Conservation (phyloP, 306 rosid species). For the Cucumis cinereus region DNA sequence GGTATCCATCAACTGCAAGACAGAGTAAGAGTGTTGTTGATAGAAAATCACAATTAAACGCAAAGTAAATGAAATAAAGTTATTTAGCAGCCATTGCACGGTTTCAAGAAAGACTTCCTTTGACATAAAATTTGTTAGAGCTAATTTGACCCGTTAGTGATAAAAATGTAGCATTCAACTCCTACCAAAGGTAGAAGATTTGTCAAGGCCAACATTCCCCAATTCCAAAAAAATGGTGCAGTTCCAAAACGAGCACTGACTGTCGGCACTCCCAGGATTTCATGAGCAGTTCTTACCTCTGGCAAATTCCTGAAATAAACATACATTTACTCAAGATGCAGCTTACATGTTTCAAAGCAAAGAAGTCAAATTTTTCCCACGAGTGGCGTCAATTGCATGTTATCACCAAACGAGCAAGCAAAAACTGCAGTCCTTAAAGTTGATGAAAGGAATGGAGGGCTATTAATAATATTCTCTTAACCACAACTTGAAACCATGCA, state of each 20-base stretch:
- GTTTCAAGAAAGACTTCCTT: background rate
- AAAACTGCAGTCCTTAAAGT: background rate
- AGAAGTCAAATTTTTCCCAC: background rate
- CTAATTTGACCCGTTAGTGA: background rate
- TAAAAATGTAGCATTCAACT: background rate
- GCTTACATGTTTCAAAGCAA: background rate
- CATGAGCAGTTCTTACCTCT: constrained; percentile 80
- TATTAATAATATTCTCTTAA: background rate
- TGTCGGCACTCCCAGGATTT: constrained; percentile 73
- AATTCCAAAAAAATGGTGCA: constrained; percentile 90
- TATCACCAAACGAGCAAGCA: background rate
- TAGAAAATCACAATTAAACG: background rate
- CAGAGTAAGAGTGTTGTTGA: background rate
- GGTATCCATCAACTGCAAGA: background rate
- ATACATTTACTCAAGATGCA: background rate
- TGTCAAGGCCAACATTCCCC: constrained; percentile 89
- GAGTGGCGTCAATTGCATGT: background rate
- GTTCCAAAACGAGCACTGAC: constrained; percentile 98
- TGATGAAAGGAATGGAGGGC: background rate
- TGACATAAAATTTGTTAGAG: background rate
- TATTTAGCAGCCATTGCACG: background rate
- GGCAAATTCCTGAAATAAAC: constrained; percentile 66
- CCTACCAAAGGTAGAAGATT: constrained; percentile 56
- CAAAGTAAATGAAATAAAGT: background rate
- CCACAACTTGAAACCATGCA: background rate